These are phyloP conservation scores for Fusarium nisikadoi DNA, from an alignment of 2,329 filamentous ascomycete genomes.

Conservation along the genomic window DNA sequence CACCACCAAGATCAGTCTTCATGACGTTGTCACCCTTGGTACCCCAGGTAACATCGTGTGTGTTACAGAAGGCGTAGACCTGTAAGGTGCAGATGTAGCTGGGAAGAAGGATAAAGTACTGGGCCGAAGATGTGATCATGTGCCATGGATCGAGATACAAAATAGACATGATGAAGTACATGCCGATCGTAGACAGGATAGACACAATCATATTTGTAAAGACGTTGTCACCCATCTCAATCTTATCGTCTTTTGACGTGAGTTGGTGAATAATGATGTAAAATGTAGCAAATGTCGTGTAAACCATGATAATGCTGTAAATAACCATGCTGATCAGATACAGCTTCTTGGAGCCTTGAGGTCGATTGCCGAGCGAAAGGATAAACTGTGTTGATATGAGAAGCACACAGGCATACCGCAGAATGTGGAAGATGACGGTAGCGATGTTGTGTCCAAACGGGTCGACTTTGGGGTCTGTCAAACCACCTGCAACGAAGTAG, in stretches of 20 bases:
- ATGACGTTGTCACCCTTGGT: constrained; percentile 98
- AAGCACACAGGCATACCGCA: constrained; percentile 86
- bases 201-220: constrained; percentile 96
- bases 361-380: constrained; percentile 92
- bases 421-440: constrained; percentile 83
- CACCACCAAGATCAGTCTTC: constrained; percentile 89
- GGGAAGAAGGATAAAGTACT: constrained; percentile 94
- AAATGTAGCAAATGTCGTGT: constrained; percentile 88
- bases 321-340: constrained; percentile 89
- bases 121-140: constrained; percentile 90
- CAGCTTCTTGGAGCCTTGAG: constrained; percentile 91
- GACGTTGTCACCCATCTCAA: constrained; percentile 82
- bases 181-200: constrained; percentile 85
- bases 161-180: constrained; percentile 97
- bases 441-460: constrained; percentile 92
- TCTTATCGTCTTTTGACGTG: constrained; percentile 55
- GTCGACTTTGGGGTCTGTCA: constrained; percentile 81
- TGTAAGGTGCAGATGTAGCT: constrained; percentile 97
- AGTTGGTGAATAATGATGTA: constrained; percentile 92
- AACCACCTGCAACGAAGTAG: constrained; percentile 94
- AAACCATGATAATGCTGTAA: constrained; percentile 95
- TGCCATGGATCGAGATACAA: constrained; percentile 99
- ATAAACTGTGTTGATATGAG: constrained; percentile 97
- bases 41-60: constrained; percentile 46
- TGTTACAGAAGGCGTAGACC: constrained; percentile 87